Base-by-base conservation (phyloP, 306 rosid genomes). In the Fragaria vesca region DNA sequence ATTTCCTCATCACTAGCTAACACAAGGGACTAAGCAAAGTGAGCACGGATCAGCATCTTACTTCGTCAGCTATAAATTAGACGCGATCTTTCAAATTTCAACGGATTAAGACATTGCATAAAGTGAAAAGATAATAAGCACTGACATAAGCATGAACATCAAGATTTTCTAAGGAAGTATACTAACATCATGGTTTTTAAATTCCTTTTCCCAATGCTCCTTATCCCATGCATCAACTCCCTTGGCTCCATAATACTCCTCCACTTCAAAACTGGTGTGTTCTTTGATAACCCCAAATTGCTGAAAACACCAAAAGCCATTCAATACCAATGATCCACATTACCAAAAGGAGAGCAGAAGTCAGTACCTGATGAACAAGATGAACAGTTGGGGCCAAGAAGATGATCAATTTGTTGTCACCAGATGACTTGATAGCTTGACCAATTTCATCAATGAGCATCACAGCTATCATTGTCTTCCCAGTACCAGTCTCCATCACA, bases 301-400 rank as follows among this genome's bases (percentile, higher is more conserved):
- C 98, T 94, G 90, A 83, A 89, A 76, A 73, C 74, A 79, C 26
- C 26, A 85, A 86, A 73, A 67, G 67, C 43, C 62, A 75, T 43
- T 69, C 62, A 46, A n/a, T 60, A 66, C 15, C 61, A 55, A 58
- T 15, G 51, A 71, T 46, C 57, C 72, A 80, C 47, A 68, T 75
- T 61, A 58, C 51, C 38, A 26, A 42, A 67, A 74, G 4, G 60
- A 21, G 16, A 20, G 57, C 17, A 21, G 34, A 6, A 20, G 55
- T 76, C 16, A 55, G 47, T 80, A 81, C 98, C 93, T 92, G 98
- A 72, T 87, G 86, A 76, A 94, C 95, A 69, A 92, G 93, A 86
- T 90, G 95, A 76, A 94, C 97, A 1, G 97, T 92, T 12, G 98
- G 97, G 82, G 97, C 97, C 80, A 94, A 85, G 87, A 94, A 92